phyloP scores from a whole-genome alignment of 371 early-diverging fungal species.

The Actinomucor elegans region DNA sequence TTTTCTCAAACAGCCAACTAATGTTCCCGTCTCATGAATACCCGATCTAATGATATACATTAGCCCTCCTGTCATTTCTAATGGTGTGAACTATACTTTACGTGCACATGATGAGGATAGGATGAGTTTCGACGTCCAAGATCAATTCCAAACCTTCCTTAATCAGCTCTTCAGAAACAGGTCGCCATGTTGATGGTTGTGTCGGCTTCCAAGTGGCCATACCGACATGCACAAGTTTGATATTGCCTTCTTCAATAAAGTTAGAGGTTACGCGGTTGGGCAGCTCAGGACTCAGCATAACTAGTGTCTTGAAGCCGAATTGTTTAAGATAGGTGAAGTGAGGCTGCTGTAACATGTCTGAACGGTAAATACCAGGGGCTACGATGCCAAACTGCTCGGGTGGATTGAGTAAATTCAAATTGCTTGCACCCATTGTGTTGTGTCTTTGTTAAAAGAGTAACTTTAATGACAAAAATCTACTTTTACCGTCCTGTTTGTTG shows the following conservation, averaged over 20 bases:
- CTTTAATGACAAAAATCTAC: no score
- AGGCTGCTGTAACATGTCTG: conserved; percentile 69
- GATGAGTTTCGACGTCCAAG: conserved; percentile 76
- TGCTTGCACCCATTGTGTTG: conserved; percentile 14
- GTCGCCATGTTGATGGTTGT: conserved; percentile 77
- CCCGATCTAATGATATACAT: conserved; percentile 56
- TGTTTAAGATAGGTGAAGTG: conserved; percentile 81
- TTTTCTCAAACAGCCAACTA: conserved; percentile 92
- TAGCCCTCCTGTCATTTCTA: background rate
- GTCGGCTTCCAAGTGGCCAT: conserved; percentile 57
- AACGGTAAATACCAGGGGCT: conserved; percentile 86
- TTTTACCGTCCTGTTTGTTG: no score
- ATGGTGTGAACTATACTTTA: conserved; percentile 22
- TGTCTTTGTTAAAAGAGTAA: no score
- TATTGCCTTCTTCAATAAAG: conserved; percentile 79
- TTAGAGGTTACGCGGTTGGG: conserved; percentile 76
- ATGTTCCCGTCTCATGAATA: conserved; percentile 73
- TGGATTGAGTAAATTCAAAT: conserved; percentile 50
- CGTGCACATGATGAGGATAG: conserved; percentile 90
- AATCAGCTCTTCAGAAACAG: conserved; percentile 91
- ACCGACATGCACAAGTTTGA: conserved; percentile 78
- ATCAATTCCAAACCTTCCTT: conserved; percentile 90
- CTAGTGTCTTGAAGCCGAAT: conserved; percentile 74
- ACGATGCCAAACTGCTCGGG: conserved; percentile 94
- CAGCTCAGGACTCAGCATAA: conserved; percentile 86